Conservation (phyloP, 306 rosid genomes). For the Potentilla sterilis region DNA sequence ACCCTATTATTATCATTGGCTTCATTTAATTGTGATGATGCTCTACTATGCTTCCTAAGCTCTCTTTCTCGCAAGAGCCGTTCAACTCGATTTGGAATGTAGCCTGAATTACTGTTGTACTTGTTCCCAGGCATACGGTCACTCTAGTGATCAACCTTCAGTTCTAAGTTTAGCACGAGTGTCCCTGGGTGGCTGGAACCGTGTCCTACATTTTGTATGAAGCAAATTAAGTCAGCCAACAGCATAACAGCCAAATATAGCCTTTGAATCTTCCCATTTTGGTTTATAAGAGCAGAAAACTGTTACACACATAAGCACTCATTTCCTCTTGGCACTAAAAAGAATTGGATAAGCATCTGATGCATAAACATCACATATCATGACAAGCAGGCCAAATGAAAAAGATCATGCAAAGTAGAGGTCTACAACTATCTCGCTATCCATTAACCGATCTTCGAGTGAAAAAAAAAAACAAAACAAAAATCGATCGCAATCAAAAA, state of each 20-base stretch:
- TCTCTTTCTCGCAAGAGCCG: conserved; percentile 68
- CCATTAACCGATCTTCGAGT: too few relatives aligned
- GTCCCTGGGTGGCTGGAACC: conserved; percentile 17
- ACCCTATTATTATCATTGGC: conserved; percentile 39
- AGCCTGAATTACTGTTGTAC: conserved; percentile 46
- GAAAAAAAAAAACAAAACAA: too few relatives aligned
- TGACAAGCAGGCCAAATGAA: conserved; percentile 9
- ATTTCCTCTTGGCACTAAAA: conserved; percentile 7
- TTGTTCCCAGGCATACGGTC: conserved; percentile 74
- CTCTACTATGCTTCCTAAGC: conserved; percentile 48
- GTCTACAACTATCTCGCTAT: conserved; percentile 10
- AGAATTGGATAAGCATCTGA: conserved; percentile 2
- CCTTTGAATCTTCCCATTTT: conserved; percentile 15
- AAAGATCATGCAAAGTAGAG: conserved; percentile 3
- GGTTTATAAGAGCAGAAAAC: conserved; percentile 5
- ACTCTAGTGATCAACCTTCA: conserved; percentile 47
- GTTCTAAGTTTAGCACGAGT: conserved; percentile 33
- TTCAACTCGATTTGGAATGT: conserved; percentile 49
- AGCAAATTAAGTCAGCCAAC: conserved; percentile 7
- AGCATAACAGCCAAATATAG: conserved; percentile 23
- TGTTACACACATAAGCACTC: not conserved
- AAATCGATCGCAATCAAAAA: conserved; percentile 16
- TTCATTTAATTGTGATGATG: conserved; percentile 44
- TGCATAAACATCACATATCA: conserved; percentile 16
- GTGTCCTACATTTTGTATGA: conserved; percentile 51